Percentiles rank a stretch among this genome's conserved stretches.
phyloP scores from a whole-genome alignment of 2,329 filamentous ascomycete species.

The Colletotrichum scovillei region DNA sequence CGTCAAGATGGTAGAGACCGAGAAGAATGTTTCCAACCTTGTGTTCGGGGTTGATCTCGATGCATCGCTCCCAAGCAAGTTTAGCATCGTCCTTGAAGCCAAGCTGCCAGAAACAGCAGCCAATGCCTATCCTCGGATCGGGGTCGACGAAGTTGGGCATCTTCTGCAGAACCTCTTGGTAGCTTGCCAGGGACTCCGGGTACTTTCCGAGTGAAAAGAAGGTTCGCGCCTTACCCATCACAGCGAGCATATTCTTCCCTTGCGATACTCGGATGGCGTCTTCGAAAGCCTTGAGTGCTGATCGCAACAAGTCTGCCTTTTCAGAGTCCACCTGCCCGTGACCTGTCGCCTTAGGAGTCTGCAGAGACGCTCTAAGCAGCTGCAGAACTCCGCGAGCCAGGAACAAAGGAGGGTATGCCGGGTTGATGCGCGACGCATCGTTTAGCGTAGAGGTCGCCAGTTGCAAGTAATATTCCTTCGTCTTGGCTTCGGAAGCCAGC shows the following conservation, averaged over 20 bases:
- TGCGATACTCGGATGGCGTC: conserved; percentile 88
- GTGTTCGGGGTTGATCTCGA: conserved; percentile 84
- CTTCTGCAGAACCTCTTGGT: conserved; percentile 87
- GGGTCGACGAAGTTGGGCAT: conserved; percentile 91
- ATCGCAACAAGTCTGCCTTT: conserved; percentile 81
- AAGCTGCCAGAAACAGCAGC: conserved; percentile 96
- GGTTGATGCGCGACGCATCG: conserved; percentile 94
- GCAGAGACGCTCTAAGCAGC: conserved; percentile 87
- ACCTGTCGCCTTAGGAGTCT: conserved; percentile 77
- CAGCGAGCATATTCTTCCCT: conserved; percentile 89
- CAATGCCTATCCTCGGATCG: conserved; percentile 95
- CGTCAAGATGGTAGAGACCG: conserved; percentile 88
- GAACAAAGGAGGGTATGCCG: conserved; percentile 90
- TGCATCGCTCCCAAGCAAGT: conserved; percentile 86
- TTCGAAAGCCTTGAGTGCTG: conserved; percentile 93
- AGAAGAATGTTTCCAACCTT: conserved; percentile 92
- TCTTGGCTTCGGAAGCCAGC: conserved; percentile 78
- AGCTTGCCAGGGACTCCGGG: conserved; percentile 82
- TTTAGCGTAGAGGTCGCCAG: conserved; percentile 92
- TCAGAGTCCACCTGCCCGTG: conserved; percentile 77
- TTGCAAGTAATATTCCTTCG: conserved; percentile 93
- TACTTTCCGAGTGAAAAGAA: conserved; percentile 89
- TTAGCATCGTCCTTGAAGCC: conserved; percentile 95
- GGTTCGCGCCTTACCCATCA: conserved; percentile 89
- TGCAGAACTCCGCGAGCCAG: conserved; percentile 91